These are phyloP conservation scores for Globisporangium radiosum DNA, from an alignment of 352 stramenopile species.

Conservation along the genomic window DNA sequence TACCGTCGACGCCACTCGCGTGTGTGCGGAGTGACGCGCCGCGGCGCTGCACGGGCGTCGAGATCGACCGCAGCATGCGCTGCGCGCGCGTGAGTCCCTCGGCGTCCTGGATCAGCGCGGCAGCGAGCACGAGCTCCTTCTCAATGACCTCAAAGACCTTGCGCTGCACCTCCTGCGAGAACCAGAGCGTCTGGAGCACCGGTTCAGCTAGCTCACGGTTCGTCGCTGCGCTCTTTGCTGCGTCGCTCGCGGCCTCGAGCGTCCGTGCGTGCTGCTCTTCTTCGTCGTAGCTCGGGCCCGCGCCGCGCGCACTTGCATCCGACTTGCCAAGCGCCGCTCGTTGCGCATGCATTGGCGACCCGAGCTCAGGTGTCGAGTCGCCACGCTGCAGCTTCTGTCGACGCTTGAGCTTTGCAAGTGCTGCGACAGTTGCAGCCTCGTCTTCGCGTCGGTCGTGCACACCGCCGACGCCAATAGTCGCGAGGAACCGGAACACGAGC, in stretches of 20 bases:
- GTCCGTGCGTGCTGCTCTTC: slow-evolving; percentile 47
- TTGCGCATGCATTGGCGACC: slow-evolving; percentile 14
- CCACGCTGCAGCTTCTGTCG: slow-evolving; percentile 56
- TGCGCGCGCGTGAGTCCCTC: slow-evolving; percentile 76
- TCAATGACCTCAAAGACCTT: slow-evolving; percentile 86
- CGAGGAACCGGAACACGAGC: slow-evolving; percentile 80
- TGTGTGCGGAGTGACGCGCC: slow-evolving; percentile 37
- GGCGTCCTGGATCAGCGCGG: slow-evolving; percentile 58
- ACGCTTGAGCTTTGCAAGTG: slow-evolving; percentile 63
- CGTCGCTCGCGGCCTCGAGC: slow-evolving; percentile 73
- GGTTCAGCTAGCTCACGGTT: slow-evolving; percentile 69
- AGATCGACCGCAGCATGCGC: slow-evolving; percentile 76
- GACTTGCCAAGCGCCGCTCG: slow-evolving; percentile 9
- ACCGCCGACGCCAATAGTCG: slow-evolving; percentile 61
- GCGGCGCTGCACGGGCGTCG: slow-evolving; percentile 54
- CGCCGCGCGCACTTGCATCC: slow-evolving; percentile 13
- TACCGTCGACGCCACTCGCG: slow-evolving; percentile 31
- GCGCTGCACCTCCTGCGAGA: slow-evolving; percentile 80
- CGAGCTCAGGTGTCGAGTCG: slow-evolving; percentile 11
- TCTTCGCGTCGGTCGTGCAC: slow-evolving; percentile 63
- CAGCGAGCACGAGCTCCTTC: slow-evolving; percentile 65
- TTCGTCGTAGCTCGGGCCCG: slow-evolving; percentile 33
- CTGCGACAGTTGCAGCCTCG: slow-evolving; percentile 59
- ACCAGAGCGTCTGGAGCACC: slow-evolving; percentile 78
- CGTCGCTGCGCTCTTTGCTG: slow-evolving; percentile 66